Evolutionary conservation across 805 yeast genomes (phyloP).

Genomic region (Debaryomyces tyrocola): DNA sequence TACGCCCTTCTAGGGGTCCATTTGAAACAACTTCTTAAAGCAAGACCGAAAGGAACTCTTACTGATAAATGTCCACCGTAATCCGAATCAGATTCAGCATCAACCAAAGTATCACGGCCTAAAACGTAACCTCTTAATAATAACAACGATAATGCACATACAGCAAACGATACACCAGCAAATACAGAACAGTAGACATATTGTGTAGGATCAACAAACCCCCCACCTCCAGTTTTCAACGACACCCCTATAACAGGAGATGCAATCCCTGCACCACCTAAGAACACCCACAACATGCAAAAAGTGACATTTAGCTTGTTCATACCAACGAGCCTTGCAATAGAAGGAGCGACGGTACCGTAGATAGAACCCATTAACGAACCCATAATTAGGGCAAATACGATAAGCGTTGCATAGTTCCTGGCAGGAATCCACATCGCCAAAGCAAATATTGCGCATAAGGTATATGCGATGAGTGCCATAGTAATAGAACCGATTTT

Average conservation of each 20-base stretch:
- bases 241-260: slow-evolving; percentile 63
- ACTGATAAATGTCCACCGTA: slow-evolving; percentile 8
- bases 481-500: slow-evolving; percentile 52
- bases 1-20: slow-evolving; percentile 4
- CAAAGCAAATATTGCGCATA: slow-evolving; percentile 28
- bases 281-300: slow-evolving; percentile 53
- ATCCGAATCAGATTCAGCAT: slow-evolving; percentile 14
- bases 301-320: slow-evolving; percentile 48
- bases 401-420: slow-evolving; percentile 55
- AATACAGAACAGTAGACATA: slow-evolving; percentile 57
- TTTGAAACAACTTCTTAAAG: slow-evolving; percentile 7
- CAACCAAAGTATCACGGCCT: slow-evolving; percentile 41
- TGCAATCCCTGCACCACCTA: slow-evolving; percentile 51
- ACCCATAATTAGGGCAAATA: slow-evolving; percentile 54
- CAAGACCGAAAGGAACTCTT: slow-evolving; percentile 7
- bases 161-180: slow-evolving; percentile 56
- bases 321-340: slow-evolving; percentile 55
- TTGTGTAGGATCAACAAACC: slow-evolving; percentile 39
- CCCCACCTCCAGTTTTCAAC: slow-evolving; percentile 35
- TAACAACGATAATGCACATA: slow-evolving; percentile 41
- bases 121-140: slow-evolving; percentile 56
- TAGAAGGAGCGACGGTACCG: slow-evolving; percentile 53
- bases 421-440: slow-evolving; percentile 51
- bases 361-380: slow-evolving; percentile 61
- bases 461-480: slow-evolving; percentile 21